Conservation (phyloP, 78 protist genomes). For the Pigoraptor vietnamica region DNA sequence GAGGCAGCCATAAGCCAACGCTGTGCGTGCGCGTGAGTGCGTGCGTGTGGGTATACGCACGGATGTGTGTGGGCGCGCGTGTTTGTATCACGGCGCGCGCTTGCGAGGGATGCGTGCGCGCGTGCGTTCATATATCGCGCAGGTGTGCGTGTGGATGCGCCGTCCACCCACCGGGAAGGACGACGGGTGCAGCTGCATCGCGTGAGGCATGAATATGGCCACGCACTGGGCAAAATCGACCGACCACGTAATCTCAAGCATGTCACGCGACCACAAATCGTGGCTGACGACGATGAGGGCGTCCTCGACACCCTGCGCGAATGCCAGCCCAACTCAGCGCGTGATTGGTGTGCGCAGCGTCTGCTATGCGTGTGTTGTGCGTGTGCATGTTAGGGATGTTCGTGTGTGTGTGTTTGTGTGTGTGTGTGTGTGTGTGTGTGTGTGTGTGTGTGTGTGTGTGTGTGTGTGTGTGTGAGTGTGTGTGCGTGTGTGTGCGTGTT, state of each 20-base stretch:
- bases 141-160: too few relatives aligned
- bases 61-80: too few relatives aligned
- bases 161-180: not conserved
- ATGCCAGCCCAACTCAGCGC: too few relatives aligned
- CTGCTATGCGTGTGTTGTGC: too few relatives aligned
- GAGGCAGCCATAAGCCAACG: too few relatives aligned
- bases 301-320: not conserved
- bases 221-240: not conserved
- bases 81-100: too few relatives aligned
- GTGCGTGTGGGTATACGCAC: too few relatives aligned
- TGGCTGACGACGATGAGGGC: not conserved
- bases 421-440: not conserved
- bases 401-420: not conserved
- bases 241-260: not conserved
- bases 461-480: not conserved
- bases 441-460: not conserved
- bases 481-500: not conserved
- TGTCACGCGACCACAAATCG: not conserved
- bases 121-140: too few relatives aligned
- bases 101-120: too few relatives aligned
- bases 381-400: not conserved
- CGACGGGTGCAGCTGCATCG: not conserved
- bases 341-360: too few relatives aligned
- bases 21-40: not conserved
- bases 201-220: not conserved